Evolutionary conservation across 148 eudicot species (phyloP), one percentile per base, ranked within the genome.

Genomic region (Suaeda aralocaspica): DNA sequence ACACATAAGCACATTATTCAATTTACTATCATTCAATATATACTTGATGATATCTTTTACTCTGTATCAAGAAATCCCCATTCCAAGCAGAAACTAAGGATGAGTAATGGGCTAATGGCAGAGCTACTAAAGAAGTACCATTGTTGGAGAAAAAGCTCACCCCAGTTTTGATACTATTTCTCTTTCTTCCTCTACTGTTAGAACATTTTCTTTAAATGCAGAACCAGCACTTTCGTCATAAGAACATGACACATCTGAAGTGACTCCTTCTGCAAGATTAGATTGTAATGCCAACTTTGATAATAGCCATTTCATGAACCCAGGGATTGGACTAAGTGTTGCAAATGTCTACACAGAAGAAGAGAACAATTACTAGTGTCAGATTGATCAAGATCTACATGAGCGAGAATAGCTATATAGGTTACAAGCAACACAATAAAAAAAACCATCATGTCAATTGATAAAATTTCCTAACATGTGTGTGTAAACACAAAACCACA

Each of bases 241-340:
- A 48, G 78, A 67, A 63, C 72, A 45, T 57, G 78, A 41, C 60
- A 39, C 33, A 42, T 70, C 78, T 34, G 57, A 64, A n/a, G 48
- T 62, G 46, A 83, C 84, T 18, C 74, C 79, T 56, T 82, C 76
- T 25, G 82, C 80, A 63, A 79, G 76, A 78, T 76, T 82, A 65
- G 80, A 56, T 46, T 82, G 83, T 70, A 88, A 85, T 52, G 90
- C 93, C 85, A 94, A 76, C 88, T 94, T 94, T 66, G 90, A 82
- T 59, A 89, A 72, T 53, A 94, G 96, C 99, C 99, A 94, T 68
- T 72, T 84, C 91, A 87, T 86, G 83, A 77, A 94, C 55, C 98
- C 99, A 12, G 97, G 97, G 67, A 94, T 89, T 44, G 99, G 99
- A 76, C 99, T 94, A 45, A 94, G 90, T 21, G 99, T 94, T 74